Evolutionary conservation across 352 stramenopile species (phyloP).

Genomic region (Globisporangium apiculatum): DNA sequence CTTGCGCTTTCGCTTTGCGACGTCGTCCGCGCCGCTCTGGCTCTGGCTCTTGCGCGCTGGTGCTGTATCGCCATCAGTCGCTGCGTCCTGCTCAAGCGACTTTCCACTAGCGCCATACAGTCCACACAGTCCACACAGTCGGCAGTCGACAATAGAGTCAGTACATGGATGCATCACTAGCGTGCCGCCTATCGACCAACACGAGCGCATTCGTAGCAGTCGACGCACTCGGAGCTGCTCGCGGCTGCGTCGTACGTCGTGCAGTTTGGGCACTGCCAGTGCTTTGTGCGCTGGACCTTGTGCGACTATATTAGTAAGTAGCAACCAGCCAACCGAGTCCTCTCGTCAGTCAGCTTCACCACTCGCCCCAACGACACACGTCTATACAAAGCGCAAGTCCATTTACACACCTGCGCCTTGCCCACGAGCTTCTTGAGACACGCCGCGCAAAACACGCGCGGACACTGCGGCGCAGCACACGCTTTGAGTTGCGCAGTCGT

Average conservation of each 20-base stretch:
- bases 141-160: neutral
- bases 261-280: constrained; percentile 66
- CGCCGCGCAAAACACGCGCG: constrained; percentile 40
- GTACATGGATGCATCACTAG: neutral
- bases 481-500: neutral
- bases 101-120: no score
- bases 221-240: neutral
- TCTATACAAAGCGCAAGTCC: neutral
- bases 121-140: neutral
- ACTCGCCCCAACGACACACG: neutral
- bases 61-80: no score
- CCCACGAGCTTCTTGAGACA: constrained; percentile 61
- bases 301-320: constrained; percentile 14
- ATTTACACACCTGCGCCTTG: constrained; percentile 26
- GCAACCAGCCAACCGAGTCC: neutral
- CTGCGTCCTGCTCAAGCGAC: no score
- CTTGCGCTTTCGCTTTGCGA: constrained; percentile 30
- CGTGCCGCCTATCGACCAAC: no score
- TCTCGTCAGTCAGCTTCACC: neutral
- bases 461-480: constrained; percentile 20
- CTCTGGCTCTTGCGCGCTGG: neutral
- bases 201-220: no score
- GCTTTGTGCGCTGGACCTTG: constrained; percentile 48
- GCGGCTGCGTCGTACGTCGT: constrained; percentile 3
- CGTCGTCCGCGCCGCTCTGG: neutral